Evolutionary conservation across 2,329 filamentous ascomycete genomes (phyloP), one percentile per base, ranked within the genome.

Genomic region (Mycogone perniciosa): DNA sequence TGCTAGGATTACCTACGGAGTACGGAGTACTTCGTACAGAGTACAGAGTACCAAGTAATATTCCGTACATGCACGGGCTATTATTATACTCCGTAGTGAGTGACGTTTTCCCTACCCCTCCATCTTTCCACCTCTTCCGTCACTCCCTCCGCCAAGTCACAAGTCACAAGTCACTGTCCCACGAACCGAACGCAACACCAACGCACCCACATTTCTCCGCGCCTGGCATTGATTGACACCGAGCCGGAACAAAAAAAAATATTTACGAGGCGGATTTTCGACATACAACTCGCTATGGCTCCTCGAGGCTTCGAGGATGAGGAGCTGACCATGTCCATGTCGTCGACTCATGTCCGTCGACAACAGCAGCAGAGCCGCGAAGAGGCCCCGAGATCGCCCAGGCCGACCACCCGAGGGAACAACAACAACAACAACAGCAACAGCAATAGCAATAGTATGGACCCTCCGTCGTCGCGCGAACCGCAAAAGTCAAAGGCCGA

Each of bases 271-370:
- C 20, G 20, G 20, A 20, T 20, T 20, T 20, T 20, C 20, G 34
- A 34, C 7, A 34, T 29, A 41, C 38, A 47, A 30, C 52, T 54
- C 58, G 55, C 53, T 62, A 80, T 80, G 77, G 71, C 74, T 64
- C 73, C 75, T 54, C 69, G 73, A 65, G 74, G 72, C 60, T 87
- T 87, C 68, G 86, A 91, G 66, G 86, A 90, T 68, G 87, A 89
- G 74, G 87, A 91, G 73, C 82, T 91, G 58, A 87, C 86, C 69
- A 87, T 91, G 67, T 86, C 85, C 61, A 75, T 89, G 58, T 82
- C 80, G 51, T 80, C 81, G 34, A 80, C 81, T 47, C 76, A 83
- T 61, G 79, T 83, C 60, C 80, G 82, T 56, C 81, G 82, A 47
- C 63, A 60, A 13, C 65, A 64, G 51, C 61, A 62, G 42, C 56